These are phyloP conservation scores for Phlebiopsis flavidoalba DNA, from an alignment of 768 basidiomycete species.

Conservation along the genomic window DNA sequence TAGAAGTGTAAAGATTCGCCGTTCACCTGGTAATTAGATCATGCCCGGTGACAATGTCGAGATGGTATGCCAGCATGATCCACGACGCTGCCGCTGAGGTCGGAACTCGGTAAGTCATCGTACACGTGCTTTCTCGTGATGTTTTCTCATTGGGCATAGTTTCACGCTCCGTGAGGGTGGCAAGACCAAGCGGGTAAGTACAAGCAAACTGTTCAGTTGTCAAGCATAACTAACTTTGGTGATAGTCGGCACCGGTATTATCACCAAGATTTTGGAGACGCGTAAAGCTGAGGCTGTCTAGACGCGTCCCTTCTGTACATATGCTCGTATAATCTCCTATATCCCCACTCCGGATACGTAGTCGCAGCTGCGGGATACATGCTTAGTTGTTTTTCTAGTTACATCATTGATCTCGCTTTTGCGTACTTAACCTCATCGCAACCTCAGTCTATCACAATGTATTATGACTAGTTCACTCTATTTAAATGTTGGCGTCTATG, in stretches of 20 bases:
- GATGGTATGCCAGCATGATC: constrained; percentile 76
- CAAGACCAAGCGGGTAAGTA: constrained; percentile 79
- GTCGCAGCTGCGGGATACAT: not conserved
- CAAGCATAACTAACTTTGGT: constrained; percentile 3
- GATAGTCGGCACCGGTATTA: constrained; percentile 89
- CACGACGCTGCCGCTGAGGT: constrained; percentile 87
- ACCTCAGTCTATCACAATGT: constrained; percentile 2
- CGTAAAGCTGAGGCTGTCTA: constrained; percentile 9
- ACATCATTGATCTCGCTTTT: not conserved
- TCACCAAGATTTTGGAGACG: constrained; percentile 74
- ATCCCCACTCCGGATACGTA: constrained; percentile 14
- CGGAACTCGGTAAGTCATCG: constrained; percentile 57
- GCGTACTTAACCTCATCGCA: constrained; percentile 1
- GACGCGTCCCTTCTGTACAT: constrained; percentile 1
- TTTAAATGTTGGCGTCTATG: too few relatives aligned
- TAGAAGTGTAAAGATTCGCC: not conserved
- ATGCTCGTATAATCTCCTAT: constrained; percentile 8
- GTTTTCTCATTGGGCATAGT: constrained; percentile 21
- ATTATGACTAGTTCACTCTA: too few relatives aligned
- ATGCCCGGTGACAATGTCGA: constrained; percentile 99
- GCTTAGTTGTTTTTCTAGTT: not conserved
- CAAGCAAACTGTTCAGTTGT: not conserved
- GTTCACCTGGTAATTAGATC: constrained; percentile 42
- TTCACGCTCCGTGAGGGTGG: constrained; percentile 96
- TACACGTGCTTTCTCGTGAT: not conserved